Base-by-base conservation (phyloP, 2,329 filamentous ascomycete species). In the Ceratocystis destructans region DNA sequence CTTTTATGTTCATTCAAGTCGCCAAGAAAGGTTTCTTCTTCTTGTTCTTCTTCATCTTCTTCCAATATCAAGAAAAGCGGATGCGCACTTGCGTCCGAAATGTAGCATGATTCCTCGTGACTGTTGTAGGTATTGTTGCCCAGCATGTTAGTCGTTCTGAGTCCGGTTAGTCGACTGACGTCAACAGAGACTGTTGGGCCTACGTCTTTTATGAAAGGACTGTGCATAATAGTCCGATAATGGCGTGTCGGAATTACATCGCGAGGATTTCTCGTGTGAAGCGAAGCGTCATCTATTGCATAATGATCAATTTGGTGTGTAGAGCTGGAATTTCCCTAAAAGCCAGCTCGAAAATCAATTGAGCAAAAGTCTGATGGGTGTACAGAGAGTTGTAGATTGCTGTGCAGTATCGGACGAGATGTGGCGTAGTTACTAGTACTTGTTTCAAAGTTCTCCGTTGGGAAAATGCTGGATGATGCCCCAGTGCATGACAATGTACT, bases 1-100 rank as follows among this genome's bases (percentile, higher is more conserved):
- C 12, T 53, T 25, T 10, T 1, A n/a, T 80, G 77, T 70, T 77
- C 77, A 66, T 76, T 3, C 17, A 6, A 59, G 7, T 15, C 25
- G 25, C n/a, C 28, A 20, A 61, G 33, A 41, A 37, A 48, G 37
- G 10, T 3, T 45, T 37, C 55, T 28, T 28, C 25, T 28, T 28
- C 25, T 28, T 28, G 1, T 28, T 28, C 25, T 62, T 65, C 50
- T 46, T 65, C 55, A 10, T 41, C 55, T 48, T 41, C 37, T 48
- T 61, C 53, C 41, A 28, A 44, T n/a, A 68, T n/a, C 12, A 64
- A 45, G 2, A 61, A 65, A 41, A 65, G 50, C 5, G 31, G 37
- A 33, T 57, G 61, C 62, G 61, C 65, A 64, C 65, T 69, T 64
- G 65, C 65, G 62, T 46, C 25, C 25, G 37, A 55, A 17, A 61